Conservation (phyloP, 306 rosid species). For the Malus asiatica region DNA sequence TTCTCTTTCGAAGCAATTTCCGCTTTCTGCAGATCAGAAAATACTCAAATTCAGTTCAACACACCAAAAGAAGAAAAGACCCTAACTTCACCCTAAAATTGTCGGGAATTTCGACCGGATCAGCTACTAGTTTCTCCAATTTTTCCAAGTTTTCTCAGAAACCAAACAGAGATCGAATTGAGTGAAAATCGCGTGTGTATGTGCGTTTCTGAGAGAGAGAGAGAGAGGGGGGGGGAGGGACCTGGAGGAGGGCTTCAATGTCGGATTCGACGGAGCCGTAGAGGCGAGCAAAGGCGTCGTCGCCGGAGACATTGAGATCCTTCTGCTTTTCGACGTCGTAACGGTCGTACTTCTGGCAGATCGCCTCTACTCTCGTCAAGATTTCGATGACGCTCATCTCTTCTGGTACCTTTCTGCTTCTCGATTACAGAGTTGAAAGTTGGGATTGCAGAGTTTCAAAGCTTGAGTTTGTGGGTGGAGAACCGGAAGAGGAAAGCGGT, state of each 20-base stretch:
- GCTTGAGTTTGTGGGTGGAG: background rate
- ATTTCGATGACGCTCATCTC: constrained; percentile 95
- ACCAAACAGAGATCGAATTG: constrained; percentile 3
- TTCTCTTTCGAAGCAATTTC: constrained; percentile 82
- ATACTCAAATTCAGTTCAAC: background rate
- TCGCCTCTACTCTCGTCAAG: constrained; percentile 87
- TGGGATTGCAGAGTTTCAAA: no score
- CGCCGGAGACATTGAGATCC: constrained; percentile 79
- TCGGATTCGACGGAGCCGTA: constrained; percentile 67
- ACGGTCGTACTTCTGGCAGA: constrained; percentile 88
- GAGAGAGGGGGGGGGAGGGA: constrained; percentile 10
- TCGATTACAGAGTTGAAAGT: background rate
- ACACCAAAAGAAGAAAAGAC: background rate
- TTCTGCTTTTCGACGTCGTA: constrained; percentile 79
- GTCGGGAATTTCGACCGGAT: background rate
- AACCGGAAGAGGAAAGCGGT: background rate
- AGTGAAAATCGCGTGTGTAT: background rate
- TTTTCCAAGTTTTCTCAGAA: background rate
- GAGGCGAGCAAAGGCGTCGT: constrained; percentile 88
- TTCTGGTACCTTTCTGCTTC: constrained; percentile 16
- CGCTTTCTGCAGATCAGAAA: constrained; percentile 68
- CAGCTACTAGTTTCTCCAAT: background rate
- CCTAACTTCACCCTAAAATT: background rate
- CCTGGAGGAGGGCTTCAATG: constrained; percentile 71
- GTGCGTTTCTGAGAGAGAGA: background rate